A percentile compares a stretch with the other conserved stretches of the same genome.
These are phyloP conservation scores for Trypanosoma rangeli DNA, from an alignment of 208 protist species.

Conservation along the genomic window DNA sequence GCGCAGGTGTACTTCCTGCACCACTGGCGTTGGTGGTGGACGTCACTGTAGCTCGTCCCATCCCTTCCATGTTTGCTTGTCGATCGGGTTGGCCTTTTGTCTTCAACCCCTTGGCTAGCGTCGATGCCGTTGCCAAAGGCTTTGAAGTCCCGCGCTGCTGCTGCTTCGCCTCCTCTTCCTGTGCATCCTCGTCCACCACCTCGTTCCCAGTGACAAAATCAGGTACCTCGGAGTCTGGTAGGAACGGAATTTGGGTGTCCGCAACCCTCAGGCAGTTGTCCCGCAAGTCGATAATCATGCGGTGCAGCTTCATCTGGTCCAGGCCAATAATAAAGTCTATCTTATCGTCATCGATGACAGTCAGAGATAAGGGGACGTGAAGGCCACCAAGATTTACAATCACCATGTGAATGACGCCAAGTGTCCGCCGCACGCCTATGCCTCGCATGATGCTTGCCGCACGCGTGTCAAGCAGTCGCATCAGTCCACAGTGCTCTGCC, in stretches of 20 bases:
- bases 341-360: conserved; percentile 84
- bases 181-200: neutral
- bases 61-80: neutral
- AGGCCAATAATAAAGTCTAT: conserved; percentile 95
- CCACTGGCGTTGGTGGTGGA: neutral
- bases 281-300: conserved; percentile 72
- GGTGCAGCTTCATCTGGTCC: conserved; percentile 91
- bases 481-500: conserved; percentile 87
- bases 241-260: conserved; percentile 47
- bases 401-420: conserved; percentile 92
- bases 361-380: conserved; percentile 83
- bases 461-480: conserved; percentile 87
- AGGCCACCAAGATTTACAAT: conserved; percentile 73
- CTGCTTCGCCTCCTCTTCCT: neutral
- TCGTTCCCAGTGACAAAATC: conserved; percentile 6
- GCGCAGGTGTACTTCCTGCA: neutral
- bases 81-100: neutral
- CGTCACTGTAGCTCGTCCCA: neutral
- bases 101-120: neutral
- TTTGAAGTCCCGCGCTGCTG: neutral
- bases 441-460: conserved; percentile 86
- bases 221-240: conserved; percentile 56
- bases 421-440: conserved; percentile 88
- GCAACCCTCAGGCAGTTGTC: conserved; percentile 54
- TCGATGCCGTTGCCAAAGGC: neutral